Base-by-base conservation (phyloP, 306 rosid species). In the Glycine tomentella region DNA sequence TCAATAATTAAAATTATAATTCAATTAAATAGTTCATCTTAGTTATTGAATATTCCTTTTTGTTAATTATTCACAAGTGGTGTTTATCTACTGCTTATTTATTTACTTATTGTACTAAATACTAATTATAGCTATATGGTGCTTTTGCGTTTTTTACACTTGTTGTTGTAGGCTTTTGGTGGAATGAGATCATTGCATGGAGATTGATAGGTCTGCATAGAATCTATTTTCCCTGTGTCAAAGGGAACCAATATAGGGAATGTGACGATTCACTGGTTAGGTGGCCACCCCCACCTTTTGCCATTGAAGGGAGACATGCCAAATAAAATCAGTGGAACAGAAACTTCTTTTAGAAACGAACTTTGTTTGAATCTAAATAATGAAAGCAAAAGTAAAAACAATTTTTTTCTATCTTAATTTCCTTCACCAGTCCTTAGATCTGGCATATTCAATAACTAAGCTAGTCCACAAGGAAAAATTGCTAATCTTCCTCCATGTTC, bases 321-420 rank as follows among this genome's bases (percentile, higher is more conserved):
- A 66, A 69, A 61, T 16, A 62, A 16, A 67, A 61, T 10, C 42
- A 34, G 34, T 25, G 40, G 49, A 75, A 58, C 40, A 11, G 51
- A 36, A 62, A 63, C 73, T 70, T 36, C 36, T 44, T 46, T 14
- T 25, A 40, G 17, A 68, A 78, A 75, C 11, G 15, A 58, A 57
- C 44, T 33, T 75, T 66, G 82, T 79, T 82, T 83, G 71, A 74
- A 73, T 75, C 71, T 78, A 80, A 52, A 82, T 20, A 72, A 53
- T 75, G 78, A 8, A 42, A 84, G 65, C 31, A 45, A 79, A 84
- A 79, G 38, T 33, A 34, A 17, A 44, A 76, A 49, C 4, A 44
- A 38, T 3, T 75, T 69, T 65, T 69, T 40, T 64, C 62, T 70
- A 17, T 62, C 46, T 79, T 25, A 25, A 3, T 36, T 74, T 53